phyloP scores from a whole-genome alignment of 179 eudicot genomes.

The Drosera spatulata region DNA sequence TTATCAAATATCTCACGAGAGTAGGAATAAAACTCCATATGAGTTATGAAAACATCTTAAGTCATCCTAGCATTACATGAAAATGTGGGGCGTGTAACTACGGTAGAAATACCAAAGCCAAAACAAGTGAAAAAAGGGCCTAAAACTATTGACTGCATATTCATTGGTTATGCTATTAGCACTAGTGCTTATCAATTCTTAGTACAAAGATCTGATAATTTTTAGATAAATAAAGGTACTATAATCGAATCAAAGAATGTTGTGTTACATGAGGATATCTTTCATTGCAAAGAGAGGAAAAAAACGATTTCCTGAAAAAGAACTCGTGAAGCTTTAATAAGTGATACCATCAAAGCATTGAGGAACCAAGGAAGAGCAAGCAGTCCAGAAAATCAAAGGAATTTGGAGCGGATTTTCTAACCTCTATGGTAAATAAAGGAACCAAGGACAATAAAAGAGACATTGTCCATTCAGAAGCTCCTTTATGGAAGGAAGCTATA shows the following conservation, averaged over 20 bases:
- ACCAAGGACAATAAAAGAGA: background rate
- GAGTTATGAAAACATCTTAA: background rate
- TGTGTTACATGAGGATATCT: background rate
- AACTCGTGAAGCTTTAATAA: too few relatives aligned
- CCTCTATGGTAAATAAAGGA: background rate
- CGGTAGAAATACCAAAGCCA: background rate
- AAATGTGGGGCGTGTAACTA: conserved; percentile 7
- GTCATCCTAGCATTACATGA: background rate
- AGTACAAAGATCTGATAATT: conserved; percentile 1
- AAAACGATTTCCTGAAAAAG: too few relatives aligned
- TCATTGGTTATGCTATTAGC: conserved; percentile 4
- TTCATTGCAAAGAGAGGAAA: too few relatives aligned
- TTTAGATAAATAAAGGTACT: background rate
- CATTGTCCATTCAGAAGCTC: background rate
- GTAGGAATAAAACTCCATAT: background rate
- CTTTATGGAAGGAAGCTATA: too few relatives aligned
- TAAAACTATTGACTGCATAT: conserved; percentile 4
- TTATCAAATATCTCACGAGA: conserved; percentile 5
- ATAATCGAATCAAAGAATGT: background rate
- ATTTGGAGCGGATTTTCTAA: too few relatives aligned
- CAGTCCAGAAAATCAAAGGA: too few relatives aligned
- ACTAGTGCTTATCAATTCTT: conserved; percentile 6
- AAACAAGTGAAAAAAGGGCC: conserved; percentile 4
- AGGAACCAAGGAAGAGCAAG: too few relatives aligned
- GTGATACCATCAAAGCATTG: too few relatives aligned